phyloP scores from a whole-genome alignment of 768 basidiomycete species.

The Rhizopogon roseolus region DNA sequence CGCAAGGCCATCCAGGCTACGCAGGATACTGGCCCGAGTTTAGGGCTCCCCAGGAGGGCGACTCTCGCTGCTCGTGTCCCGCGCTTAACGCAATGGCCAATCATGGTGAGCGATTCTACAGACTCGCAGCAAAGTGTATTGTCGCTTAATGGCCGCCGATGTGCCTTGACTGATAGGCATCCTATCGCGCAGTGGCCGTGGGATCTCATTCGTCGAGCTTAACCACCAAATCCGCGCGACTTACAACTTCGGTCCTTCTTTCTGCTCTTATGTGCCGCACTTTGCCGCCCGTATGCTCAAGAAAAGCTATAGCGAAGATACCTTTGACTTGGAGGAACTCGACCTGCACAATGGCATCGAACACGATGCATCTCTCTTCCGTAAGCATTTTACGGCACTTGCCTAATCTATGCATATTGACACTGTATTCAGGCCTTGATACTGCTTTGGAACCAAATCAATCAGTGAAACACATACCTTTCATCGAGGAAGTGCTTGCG shows the following conservation, averaged over 20 bases:
- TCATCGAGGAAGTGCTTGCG: constrained; percentile 55
- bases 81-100: constrained; percentile 80
- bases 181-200: constrained; percentile 59
- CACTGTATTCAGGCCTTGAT: constrained; percentile 48
- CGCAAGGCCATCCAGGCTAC: constrained; percentile 48
- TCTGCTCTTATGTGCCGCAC: constrained; percentile 64
- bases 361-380: constrained; percentile 30
- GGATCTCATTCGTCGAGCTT: constrained; percentile 57
- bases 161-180: constrained; percentile 24
- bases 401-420: not conserved
- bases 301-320: constrained; percentile 50
- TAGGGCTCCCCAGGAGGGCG: constrained; percentile 49
- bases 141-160: too few relatives aligned
- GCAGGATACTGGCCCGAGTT: constrained; percentile 73
- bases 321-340: constrained; percentile 62
- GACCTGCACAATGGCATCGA: constrained; percentile 63
- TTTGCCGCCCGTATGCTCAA: constrained; percentile 54
- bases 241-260: constrained; percentile 67
- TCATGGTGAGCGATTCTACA: constrained; percentile 48
- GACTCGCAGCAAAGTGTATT: not conserved
- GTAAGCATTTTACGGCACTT: constrained; percentile 11
- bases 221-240: constrained; percentile 39
- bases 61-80: constrained; percentile 72
- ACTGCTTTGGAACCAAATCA: constrained; percentile 44
- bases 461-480: constrained; percentile 39